Percentiles rank a stretch among this genome's conserved stretches.
phyloP scores from a whole-genome alignment of 2,329 filamentous ascomycete species.

The Macrophomina phaseolina region DNA sequence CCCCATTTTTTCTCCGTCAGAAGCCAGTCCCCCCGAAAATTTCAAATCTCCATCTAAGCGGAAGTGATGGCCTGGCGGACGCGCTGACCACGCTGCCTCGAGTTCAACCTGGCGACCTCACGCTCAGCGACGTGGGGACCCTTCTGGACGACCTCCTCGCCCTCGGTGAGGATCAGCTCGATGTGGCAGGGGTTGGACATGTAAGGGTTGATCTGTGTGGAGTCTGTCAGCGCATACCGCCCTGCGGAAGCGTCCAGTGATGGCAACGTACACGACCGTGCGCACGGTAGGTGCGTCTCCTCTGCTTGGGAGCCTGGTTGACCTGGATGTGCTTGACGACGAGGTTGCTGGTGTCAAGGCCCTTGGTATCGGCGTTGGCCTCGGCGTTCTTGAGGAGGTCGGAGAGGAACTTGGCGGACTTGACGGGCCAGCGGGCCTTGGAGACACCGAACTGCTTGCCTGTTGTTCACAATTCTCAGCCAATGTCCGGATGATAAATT shows the following conservation, averaged over 20 bases:
- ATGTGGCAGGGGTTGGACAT: conserved; percentile 99
- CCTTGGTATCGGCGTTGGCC: conserved; percentile 53
- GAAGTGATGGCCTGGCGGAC: conserved; percentile 67
- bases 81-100: conserved; percentile 84
- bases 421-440: conserved; percentile 98
- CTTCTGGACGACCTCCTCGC: conserved; percentile 95
- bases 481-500: background rate
- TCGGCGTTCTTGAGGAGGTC: conserved; percentile 73
- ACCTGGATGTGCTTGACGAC: conserved; percentile 99
- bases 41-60: conserved; percentile 45
- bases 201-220: conserved; percentile 93
- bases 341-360: conserved; percentile 85
- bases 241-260: background rate
- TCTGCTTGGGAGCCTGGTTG: conserved; percentile 99
- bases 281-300: conserved; percentile 98
- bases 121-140: conserved; percentile 70
- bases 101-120: conserved; percentile 74
- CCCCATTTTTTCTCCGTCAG: conserved; percentile 25
- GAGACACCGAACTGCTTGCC: conserved; percentile 99
- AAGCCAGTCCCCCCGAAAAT: conserved; percentile 11
- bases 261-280: conserved; percentile 91
- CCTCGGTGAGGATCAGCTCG: conserved; percentile 99
- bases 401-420: conserved; percentile 98
- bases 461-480: conserved; percentile 50
- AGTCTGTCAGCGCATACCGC: conserved; percentile 10